Evolutionary conservation across 108 stramenopile species (phyloP), one percentile per base, ranked within the genome.

Genomic region (Fistulifera solaris): DNA sequence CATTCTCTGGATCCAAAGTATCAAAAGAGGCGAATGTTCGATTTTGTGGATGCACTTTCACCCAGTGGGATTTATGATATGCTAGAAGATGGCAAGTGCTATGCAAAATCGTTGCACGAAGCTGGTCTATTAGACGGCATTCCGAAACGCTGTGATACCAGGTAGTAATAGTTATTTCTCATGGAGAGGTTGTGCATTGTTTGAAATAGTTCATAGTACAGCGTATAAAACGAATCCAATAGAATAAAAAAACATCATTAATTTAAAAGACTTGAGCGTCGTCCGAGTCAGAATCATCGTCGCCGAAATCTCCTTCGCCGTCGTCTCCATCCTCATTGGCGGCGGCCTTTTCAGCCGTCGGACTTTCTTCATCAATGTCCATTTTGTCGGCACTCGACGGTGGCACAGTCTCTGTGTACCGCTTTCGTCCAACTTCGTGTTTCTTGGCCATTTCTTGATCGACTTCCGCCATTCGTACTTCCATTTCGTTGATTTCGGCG

Each of bases 381-480:
- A 46, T 16, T 27, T 13, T 21, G 44, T 45, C 21, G 22, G 3
- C 4, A 40, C 10, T 18, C 7, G 22, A n/a, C 56, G 22, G 17
- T 2, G 1, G 15, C 23, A 16, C 8, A 10, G 19, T 14, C 15
- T 15, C 31, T 31, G 35, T 54, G 28, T 35, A 18, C 4, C 26
- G 8, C 13, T 50, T 26, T 28, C 27, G 53, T 2, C 21, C 56
- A 59, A 59, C 40, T 56, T 48, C n/a, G 49, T 78, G 63, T 65
- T 82, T 78, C 40, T 67, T 59, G 17, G 81, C 86, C 58, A 83
- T 53, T 67, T 87, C 83, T 15, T 56, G 55, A 63, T 87, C 85
- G 1, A 91, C 77, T 66, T 85, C 85, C 0, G 83, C 81, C 64
- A 71, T 47, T 17, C 65, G 61, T 27, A 72, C 63, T 35, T 87